These are phyloP conservation scores for Dendryphion nanum DNA, from an alignment of 2,329 filamentous ascomycete genomes.

Conservation along the genomic window DNA sequence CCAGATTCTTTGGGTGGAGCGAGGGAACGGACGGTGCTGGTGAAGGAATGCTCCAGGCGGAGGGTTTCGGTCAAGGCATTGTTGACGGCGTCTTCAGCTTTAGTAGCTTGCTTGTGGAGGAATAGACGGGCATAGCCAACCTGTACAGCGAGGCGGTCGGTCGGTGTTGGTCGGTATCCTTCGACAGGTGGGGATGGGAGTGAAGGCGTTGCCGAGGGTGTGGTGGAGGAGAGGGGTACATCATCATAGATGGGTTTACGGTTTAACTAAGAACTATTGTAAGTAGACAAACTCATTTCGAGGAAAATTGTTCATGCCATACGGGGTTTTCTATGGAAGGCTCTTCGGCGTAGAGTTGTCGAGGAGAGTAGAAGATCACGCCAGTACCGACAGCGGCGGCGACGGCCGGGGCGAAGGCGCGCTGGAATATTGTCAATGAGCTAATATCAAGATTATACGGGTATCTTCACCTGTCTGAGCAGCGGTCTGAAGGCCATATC, in stretches of 20 bases:
- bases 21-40: constrained; percentile 81
- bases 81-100: constrained; percentile 82
- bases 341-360: constrained; percentile 50
- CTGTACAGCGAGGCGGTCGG: constrained; percentile 81
- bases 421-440: constrained; percentile 33
- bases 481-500: constrained; percentile 55
- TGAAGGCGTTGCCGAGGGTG: constrained; percentile 29
- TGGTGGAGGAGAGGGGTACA: constrained; percentile 39
- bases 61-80: constrained; percentile 76
- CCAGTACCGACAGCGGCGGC: constrained; percentile 43
- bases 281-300: background rate
- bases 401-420: constrained; percentile 49
- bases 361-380: constrained; percentile 45
- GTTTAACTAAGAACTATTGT: constrained; percentile 15
- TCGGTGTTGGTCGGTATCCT: constrained; percentile 66
- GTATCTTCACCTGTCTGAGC: constrained; percentile 46
- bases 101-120: constrained; percentile 71
- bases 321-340: constrained; percentile 19
- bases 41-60: constrained; percentile 84
- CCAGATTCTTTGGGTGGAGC: constrained; percentile 82
- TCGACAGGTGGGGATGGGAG: constrained; percentile 14
- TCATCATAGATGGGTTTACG: constrained; percentile 77
- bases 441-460: no score
- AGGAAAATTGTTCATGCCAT: constrained; percentile 8
- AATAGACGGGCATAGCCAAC: constrained; percentile 78